These are phyloP conservation scores for Coemansia sp. DNA, from an alignment of 192 early-diverging fungal genomes.

Conservation along the genomic window DNA sequence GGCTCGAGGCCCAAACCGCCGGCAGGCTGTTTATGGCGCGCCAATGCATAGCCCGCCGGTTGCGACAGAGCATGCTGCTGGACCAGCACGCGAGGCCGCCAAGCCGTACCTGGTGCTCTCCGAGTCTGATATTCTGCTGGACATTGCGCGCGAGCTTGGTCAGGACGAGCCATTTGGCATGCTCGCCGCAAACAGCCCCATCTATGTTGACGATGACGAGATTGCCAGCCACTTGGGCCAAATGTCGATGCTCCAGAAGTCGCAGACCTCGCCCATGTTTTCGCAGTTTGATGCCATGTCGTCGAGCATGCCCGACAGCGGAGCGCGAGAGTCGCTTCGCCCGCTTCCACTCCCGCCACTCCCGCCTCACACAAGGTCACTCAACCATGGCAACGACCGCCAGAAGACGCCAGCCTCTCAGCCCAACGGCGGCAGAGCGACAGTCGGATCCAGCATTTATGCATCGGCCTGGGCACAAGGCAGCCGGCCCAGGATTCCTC, in stretches of 20 bases:
- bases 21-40: constrained; percentile 40
- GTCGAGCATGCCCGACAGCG: constrained; percentile 7
- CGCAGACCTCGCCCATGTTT: constrained; percentile 27
- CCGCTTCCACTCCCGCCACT: constrained; percentile 21
- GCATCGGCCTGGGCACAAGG: not conserved
- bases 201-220: constrained; percentile 42
- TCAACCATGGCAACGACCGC: constrained; percentile 20
- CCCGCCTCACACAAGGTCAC: constrained; percentile 20
- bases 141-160: constrained; percentile 55
- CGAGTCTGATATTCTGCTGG: constrained; percentile 35
- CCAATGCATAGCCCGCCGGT: constrained; percentile 18
- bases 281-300: constrained; percentile 15
- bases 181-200: constrained; percentile 21
- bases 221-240: constrained; percentile 33
- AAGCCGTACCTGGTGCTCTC: not conserved
- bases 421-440: not conserved
- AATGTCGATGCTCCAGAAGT: constrained; percentile 17
- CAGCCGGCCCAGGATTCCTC: constrained; percentile 17
- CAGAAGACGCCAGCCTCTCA: not conserved
- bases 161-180: constrained; percentile 35
- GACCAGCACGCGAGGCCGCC: constrained; percentile 2
- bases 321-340: constrained; percentile 13
- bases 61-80: constrained; percentile 2
- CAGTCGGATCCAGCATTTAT: constrained; percentile 1
- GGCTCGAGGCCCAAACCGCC: constrained; percentile 16